Conservation (phyloP, 805 yeast genomes). For the Kodamaea neixiangensis region DNA sequence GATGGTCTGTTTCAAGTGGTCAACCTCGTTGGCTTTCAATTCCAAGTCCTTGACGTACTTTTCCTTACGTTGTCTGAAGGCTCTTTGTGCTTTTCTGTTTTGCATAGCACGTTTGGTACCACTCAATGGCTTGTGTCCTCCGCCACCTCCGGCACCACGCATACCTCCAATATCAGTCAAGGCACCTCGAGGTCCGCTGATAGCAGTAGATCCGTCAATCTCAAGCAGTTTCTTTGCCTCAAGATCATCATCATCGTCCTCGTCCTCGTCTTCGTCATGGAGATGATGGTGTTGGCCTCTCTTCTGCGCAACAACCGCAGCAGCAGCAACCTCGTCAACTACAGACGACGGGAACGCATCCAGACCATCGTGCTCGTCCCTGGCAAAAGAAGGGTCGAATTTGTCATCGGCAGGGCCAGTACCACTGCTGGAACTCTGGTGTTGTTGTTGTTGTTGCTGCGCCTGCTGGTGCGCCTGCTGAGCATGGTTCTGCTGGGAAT, state of each 20-base stretch:
- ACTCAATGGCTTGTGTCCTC: slow-evolving; percentile 40
- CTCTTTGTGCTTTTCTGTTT: slow-evolving; percentile 88
- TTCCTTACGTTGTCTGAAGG: slow-evolving; percentile 85
- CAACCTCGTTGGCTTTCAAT: slow-evolving; percentile 62
- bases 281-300: slow-evolving; percentile 9
- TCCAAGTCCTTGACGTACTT: slow-evolving; percentile 80
- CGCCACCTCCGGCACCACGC: slow-evolving; percentile 19
- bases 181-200: slow-evolving; percentile 9
- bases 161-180: slow-evolving; percentile 10
- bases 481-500: slow-evolving; percentile 9
- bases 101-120: slow-evolving; percentile 87
- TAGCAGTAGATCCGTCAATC: not conserved
- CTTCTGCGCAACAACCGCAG: slow-evolving; percentile 26
- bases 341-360: slow-evolving; percentile 22
- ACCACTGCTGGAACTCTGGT: slow-evolving; percentile 9
- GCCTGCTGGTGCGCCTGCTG: slow-evolving; percentile 14
- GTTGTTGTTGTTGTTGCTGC: slow-evolving; percentile 6
- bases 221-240: slow-evolving; percentile 13
- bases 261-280: slow-evolving; percentile 7
- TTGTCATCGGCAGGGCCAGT: slow-evolving; percentile 19
- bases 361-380: slow-evolving; percentile 20
- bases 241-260: slow-evolving; percentile 12
- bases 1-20: slow-evolving; percentile 61
- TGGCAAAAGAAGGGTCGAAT: slow-evolving; percentile 34
- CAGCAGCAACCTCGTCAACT: slow-evolving; percentile 28